A percentile compares a stretch with the other conserved stretches of the same genome.
phyloP scores from a whole-genome alignment of 305 asterid genomes.

The Solanum hybrid region DNA sequence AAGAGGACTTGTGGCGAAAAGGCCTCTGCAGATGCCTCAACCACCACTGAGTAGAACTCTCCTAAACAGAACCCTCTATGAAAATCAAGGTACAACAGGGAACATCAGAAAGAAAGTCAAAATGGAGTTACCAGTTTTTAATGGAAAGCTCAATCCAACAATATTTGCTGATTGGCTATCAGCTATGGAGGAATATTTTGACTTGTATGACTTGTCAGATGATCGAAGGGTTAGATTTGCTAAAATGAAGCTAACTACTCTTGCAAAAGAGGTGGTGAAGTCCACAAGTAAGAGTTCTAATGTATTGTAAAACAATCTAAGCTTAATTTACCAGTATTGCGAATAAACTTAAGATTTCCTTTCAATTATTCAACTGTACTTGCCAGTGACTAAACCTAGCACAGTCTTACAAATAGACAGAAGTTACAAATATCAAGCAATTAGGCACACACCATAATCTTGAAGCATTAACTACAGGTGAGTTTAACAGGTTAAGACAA shows the following conservation, averaged over 20 bases:
- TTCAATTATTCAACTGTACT: not conserved
- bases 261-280: conserved; percentile 10
- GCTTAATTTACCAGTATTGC: not conserved
- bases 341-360: not conserved
- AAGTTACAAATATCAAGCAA: not conserved
- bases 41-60: not conserved
- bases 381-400: not conserved
- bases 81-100: not conserved
- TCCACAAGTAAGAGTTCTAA: conserved; percentile 1
- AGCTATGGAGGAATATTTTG: conserved; percentile 5
- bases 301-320: not conserved
- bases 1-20: not conserved
- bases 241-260: not conserved
- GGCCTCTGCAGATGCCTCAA: conserved; percentile 2
- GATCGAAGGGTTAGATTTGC: not conserved
- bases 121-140: not conserved
- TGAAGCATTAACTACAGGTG: not conserved
- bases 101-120: not conserved
- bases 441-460: not conserved
- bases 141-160: conserved; percentile 8
- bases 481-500: not conserved
- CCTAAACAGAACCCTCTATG: not conserved
- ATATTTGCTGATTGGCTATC: conserved; percentile 6
- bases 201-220: not conserved
- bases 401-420: not conserved